Evolutionary conservation across 2,329 filamentous ascomycete genomes (phyloP).

Genomic region (Lasiodiplodia theobromae): DNA sequence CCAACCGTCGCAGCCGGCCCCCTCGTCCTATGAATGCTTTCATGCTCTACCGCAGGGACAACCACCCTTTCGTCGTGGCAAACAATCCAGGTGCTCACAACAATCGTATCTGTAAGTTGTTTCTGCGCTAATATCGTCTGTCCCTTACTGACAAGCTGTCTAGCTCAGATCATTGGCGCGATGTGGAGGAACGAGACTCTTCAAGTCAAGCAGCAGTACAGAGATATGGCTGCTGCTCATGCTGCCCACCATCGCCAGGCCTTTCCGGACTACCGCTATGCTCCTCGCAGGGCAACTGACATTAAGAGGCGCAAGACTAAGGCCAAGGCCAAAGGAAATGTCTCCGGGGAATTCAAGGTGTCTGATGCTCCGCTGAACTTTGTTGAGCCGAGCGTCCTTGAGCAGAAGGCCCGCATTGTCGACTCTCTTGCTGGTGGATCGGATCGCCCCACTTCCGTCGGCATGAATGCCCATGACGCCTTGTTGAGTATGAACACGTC

Average conservation of each 20-base stretch:
- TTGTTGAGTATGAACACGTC: not conserved
- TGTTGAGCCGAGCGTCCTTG: not conserved
- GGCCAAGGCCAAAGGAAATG: not conserved
- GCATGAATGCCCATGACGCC: too few species aligned
- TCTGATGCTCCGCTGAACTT: not conserved
- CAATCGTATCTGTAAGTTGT: conserved; percentile 10
- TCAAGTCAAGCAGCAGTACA: not conserved
- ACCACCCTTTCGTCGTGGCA: not conserved
- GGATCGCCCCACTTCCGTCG: not conserved
- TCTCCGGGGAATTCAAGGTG: not conserved
- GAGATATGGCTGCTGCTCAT: too few species aligned
- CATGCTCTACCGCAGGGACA: conserved; percentile 11
- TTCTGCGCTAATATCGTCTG: not conserved
- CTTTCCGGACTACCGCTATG: not conserved
- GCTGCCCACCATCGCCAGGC: too few species aligned
- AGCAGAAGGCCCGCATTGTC: not conserved
- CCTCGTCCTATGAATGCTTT: conserved; percentile 17
- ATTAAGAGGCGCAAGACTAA: not conserved
- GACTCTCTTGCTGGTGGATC: not conserved
- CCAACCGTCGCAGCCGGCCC: not conserved
- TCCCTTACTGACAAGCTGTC: not conserved
- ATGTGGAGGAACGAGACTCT: conserved; percentile 2
- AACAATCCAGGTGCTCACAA: conserved; percentile 16
- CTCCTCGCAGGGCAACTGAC: not conserved
- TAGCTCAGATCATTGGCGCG: conserved; percentile 22